Base-by-base conservation (phyloP, 179 eudicot species). In the Heliamphora pulchella region DNA sequence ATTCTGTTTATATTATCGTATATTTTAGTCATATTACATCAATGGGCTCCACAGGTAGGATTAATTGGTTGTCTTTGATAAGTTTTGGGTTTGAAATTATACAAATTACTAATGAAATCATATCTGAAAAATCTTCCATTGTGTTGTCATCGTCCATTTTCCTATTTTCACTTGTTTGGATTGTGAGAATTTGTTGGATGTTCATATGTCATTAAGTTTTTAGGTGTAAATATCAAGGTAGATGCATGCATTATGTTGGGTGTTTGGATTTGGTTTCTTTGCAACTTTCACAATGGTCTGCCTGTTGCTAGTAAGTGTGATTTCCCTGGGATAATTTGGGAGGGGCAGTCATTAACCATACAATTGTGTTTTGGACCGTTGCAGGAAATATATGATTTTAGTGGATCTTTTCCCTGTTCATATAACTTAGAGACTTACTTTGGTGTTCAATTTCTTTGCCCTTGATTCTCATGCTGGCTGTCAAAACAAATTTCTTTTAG, bases 21-120 rank as follows among this genome's bases (percentile, higher is more conserved):
- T 31, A 31, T 31, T 31, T 31, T 31, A 31, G 31, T 31, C 31
- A 31, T 31, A 31, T 31, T 31, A 31, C 31, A 31, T 8, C 44
- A 53, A 53, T 70, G 75, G 53, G 64, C 51, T 65, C 63, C 50
- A 13, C 61, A 50, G 13, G 8, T 66, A 74, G 53, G 63, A 41
- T 69, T 15, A 57, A 54, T n/a, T 78, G 75, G 18, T 55, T 18
- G 53, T 58, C 6, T 78, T 18, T 78, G 73, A 54, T 17, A 4
- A 50, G 8, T 78, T 43, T 17, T 46, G 43, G 31, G 0, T 17
- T 31, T 66, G 2, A 8, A 54, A 14, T 0, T 5, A n/a, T 46
- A 17, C 14, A 8, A 15, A 41, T 51, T 46, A 1, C 8, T 22
- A 48, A 2, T 47, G 15, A 46, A 13, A 13, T 47, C 11, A 3